Conservation (phyloP, 2,329 filamentous ascomycete genomes). For the Mycosphaerella arachidis region DNA sequence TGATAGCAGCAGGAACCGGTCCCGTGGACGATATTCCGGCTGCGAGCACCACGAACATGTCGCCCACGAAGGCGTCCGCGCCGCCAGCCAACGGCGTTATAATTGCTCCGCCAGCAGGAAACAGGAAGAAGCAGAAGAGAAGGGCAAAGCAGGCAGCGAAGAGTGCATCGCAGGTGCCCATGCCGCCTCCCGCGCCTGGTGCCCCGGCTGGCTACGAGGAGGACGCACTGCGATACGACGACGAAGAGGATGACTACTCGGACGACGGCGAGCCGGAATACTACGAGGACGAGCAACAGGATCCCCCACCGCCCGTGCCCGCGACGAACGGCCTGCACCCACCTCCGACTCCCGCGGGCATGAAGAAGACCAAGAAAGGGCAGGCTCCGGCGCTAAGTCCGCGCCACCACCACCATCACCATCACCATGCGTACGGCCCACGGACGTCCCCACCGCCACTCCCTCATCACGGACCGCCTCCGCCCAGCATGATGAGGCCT, state of each 20-base stretch:
- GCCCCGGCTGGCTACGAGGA: slow-evolving; percentile 41
- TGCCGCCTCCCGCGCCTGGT: slow-evolving; percentile 14
- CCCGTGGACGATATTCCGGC: slow-evolving; percentile 24
- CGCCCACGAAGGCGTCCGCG: slow-evolving; percentile 26
- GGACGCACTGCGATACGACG: slow-evolving; percentile 39
- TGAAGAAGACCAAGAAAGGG: slow-evolving; percentile 61
- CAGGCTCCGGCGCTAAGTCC: slow-evolving; percentile 42
- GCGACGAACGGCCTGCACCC: slow-evolving; percentile 39
- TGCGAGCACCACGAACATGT: slow-evolving; percentile 26
- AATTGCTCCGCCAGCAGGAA: slow-evolving; percentile 51
- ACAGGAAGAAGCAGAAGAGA: slow-evolving; percentile 93
- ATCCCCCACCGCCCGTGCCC: slow-evolving; percentile 25
- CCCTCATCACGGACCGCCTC: slow-evolving; percentile 18
- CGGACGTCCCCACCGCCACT: slow-evolving; percentile 24
- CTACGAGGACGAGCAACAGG: slow-evolving; percentile 24
- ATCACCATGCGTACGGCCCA: slow-evolving; percentile 22
- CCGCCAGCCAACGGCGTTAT: slow-evolving; percentile 37
- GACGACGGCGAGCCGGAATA: slow-evolving; percentile 25
- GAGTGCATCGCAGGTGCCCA: slow-evolving; percentile 47
- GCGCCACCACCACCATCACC: slow-evolving; percentile 14
- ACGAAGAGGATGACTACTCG: slow-evolving; percentile 36
- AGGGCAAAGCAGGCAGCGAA: slow-evolving; percentile 76
- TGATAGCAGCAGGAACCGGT: slow-evolving; percentile 7
- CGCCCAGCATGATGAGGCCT: slow-evolving; percentile 7
- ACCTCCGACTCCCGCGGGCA: slow-evolving; percentile 14